phyloP scores from a whole-genome alignment of 768 basidiomycete species.

The Candolleomyces aberdarensis region DNA sequence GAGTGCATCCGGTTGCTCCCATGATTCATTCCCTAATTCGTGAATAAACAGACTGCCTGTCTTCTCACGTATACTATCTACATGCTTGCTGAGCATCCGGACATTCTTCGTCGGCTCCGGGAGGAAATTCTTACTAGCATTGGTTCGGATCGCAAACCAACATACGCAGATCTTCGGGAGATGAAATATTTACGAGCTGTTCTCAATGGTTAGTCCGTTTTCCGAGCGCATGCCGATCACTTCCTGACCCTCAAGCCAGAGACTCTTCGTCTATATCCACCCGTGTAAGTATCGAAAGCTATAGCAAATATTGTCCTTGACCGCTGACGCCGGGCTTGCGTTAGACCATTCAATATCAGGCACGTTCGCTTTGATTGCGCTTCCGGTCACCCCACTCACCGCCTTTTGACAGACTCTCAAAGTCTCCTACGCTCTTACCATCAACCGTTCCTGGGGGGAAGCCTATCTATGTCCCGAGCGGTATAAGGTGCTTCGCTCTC shows the following conservation, averaged over 20 bases:
- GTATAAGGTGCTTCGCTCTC: not conserved
- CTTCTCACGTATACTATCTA: conserved; percentile 44
- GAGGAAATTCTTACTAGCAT: conserved; percentile 39
- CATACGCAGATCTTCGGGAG: conserved; percentile 38
- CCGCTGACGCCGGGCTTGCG: not conserved
- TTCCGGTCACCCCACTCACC: not conserved
- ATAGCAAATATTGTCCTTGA: not conserved
- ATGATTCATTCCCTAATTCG: not conserved
- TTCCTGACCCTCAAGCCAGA: conserved; percentile 5
- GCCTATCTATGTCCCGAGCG: not conserved
- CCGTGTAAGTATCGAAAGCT: conserved; percentile 11
- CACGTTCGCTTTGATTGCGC: not conserved
- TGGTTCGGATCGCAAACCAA: conserved; percentile 31
- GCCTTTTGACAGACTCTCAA: not conserved
- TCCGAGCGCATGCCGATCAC: not conserved
- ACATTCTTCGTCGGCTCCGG: conserved; percentile 35
- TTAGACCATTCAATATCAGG: conserved; percentile 10
- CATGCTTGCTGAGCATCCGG: conserved; percentile 43
- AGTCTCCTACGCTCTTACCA: not conserved
- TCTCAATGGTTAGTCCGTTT: conserved; percentile 32
- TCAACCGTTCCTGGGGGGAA: not conserved
- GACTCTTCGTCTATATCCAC: conserved; percentile 17
- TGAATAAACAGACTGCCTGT: conserved; percentile 34
- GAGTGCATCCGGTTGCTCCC: not conserved
- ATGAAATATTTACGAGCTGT: conserved; percentile 44